Percentiles rank a stretch among this genome's conserved stretches.
phyloP scores from a whole-genome alignment of 2,329 filamentous ascomycete genomes.

The Fusarium pseudocircinatum region DNA sequence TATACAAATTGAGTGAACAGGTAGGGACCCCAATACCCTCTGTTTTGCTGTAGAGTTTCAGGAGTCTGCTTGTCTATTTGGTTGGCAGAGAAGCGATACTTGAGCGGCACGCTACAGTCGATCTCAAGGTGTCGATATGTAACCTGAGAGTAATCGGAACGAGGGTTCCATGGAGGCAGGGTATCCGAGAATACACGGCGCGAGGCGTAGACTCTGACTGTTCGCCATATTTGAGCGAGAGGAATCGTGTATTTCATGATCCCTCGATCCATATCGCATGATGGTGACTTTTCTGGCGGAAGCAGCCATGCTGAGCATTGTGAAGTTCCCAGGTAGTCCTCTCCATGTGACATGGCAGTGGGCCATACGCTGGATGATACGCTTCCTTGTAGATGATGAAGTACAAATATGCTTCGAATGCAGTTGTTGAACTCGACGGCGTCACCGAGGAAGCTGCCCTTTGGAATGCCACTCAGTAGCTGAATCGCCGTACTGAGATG shows the following conservation, averaged over 20 bases:
- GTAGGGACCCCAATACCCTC: neutral
- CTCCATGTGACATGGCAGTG: neutral
- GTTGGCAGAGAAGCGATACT: neutral
- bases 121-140: conserved; percentile 2
- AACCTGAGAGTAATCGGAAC: neutral
- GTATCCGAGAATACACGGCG: neutral
- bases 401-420: neutral
- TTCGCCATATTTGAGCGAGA: neutral
- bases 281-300: neutral
- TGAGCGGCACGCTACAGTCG: neutral
- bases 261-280: neutral
- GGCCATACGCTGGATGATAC: neutral
- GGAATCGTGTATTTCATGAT: neutral
- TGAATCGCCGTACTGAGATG: neutral
- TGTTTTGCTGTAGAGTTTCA: neutral
- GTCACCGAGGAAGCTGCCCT: neutral
- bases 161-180: neutral
- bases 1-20: neutral
- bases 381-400: neutral
- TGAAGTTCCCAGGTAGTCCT: neutral
- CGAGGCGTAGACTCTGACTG: neutral
- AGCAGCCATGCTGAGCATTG: neutral
- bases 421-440: neutral
- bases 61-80: neutral
- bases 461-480: neutral